Base-by-base conservation (phyloP, 225 moss, liverwort and hornwort species). In the Marchantia paleacea region DNA sequence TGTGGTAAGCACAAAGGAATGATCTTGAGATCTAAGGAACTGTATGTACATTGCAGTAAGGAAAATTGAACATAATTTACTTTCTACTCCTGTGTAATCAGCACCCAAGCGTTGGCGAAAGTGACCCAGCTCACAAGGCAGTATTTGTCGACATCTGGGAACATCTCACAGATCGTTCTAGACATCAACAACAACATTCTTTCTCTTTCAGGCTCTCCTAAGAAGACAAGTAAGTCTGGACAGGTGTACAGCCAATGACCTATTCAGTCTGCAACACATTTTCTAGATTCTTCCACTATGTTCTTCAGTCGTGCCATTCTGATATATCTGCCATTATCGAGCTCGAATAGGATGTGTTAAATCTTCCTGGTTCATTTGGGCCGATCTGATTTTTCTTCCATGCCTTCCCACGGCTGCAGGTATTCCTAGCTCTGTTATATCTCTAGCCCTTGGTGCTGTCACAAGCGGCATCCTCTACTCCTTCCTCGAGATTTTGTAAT, bases 101-200 rank as follows among this genome's bases (percentile, higher is more conserved):
- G 86, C 67, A 83, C 86, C 8, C 80, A 86, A 65, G 73, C 80
- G 9, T 57, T 86, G 26, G 77, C 7, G 48, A n/a, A 78, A 77
- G 77, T 86, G 58, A 78, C 52, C 0, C 58, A 80, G 67, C 80
- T 83, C 30, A 86, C 86, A 47, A 80, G 80, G 53, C 65, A 72
- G 22, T 86, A 83, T 69, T 72, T 86, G 66, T 72, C 77, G 30
- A 60, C 80, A 63, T 83, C 83, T 22, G 83, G 62, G 50, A 12
- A 12, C 52, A 76, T 78, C n/a, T 65, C 86, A 39, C 66, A 83
- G 20, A 73, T 64, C 18, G 72, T 83, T 51, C 39, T 72, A 62
- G 78, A 82, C 49, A 73, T 86, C 25, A 75, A 83, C 58, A 60
- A 73, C 61, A 78, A 81, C 22, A 7, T 54, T 12, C 8, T 81